Conservation (phyloP, 768 basidiomycete genomes). For the Calocybe gangraenosa region DNA sequence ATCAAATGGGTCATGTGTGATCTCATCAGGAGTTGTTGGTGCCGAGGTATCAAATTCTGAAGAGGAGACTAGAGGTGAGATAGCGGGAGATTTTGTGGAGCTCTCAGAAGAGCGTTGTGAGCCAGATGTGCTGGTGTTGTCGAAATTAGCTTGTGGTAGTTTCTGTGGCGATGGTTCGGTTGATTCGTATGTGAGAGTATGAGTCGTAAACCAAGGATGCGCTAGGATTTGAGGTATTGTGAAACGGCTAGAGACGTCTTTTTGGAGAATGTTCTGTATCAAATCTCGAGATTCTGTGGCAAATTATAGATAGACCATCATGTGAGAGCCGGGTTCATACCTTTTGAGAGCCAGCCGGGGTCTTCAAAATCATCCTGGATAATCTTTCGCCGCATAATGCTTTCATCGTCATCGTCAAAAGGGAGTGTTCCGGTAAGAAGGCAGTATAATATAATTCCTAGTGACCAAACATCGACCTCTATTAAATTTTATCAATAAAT, state of each 20-base stretch:
- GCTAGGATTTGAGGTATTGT: constrained; percentile 81
- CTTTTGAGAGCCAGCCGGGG: constrained; percentile 85
- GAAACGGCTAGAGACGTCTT: constrained; percentile 70
- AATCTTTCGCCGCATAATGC: constrained; percentile 78
- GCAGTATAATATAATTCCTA: constrained; percentile 88
- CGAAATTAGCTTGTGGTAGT: constrained; percentile 25
- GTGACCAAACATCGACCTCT: constrained; percentile 97
- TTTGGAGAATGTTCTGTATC: constrained; percentile 70
- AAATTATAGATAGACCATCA: not conserved
- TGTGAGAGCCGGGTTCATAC: constrained; percentile 36
- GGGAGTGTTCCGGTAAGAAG: constrained; percentile 87
- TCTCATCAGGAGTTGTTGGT: constrained; percentile 56
- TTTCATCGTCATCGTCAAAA: constrained; percentile 88
- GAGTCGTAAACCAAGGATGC: constrained; percentile 79
- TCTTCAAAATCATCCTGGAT: constrained; percentile 86
- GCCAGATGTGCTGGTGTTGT: constrained; percentile 19
- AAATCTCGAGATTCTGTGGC: constrained; percentile 78
- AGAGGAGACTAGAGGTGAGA: constrained; percentile 39
- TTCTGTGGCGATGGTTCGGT: constrained; percentile 24
- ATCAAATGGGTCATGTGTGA: constrained; percentile 40
- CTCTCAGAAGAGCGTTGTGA: constrained; percentile 45
- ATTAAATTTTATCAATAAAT: constrained; percentile 15
- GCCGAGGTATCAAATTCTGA: constrained; percentile 40
- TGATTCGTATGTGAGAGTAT: constrained; percentile 28
- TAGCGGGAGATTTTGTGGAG: constrained; percentile 53